These are phyloP conservation scores for Hymenoscyphus fructigenus DNA, from an alignment of 2,329 filamentous ascomycete genomes.

Conservation along the genomic window DNA sequence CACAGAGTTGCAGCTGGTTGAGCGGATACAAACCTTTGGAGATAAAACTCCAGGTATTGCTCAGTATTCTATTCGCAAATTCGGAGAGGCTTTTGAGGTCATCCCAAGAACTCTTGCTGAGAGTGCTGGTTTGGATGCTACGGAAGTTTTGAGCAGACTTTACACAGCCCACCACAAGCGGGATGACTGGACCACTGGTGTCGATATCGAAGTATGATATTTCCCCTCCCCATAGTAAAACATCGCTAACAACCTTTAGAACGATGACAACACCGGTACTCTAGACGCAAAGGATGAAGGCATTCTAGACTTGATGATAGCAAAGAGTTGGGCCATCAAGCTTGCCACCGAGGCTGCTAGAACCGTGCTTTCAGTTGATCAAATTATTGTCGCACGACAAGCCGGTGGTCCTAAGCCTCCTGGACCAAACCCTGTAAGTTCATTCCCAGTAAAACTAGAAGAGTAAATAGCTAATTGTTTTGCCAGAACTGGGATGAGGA, in stretches of 20 bases:
- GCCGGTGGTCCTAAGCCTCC: conserved; percentile 97
- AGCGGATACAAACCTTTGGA: conserved; percentile 84
- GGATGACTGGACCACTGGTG: conserved; percentile 85
- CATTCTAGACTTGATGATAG: conserved; percentile 87
- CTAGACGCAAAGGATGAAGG: conserved; percentile 84
- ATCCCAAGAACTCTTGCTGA: conserved; percentile 92
- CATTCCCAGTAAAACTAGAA: background rate
- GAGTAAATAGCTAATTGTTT: conserved; percentile 17
- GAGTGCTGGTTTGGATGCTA: conserved; percentile 92
- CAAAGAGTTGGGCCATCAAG: conserved; percentile 96
- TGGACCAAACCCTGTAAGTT: conserved; percentile 71
- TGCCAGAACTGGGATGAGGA: conserved; percentile 39
- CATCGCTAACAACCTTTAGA: conserved; percentile 44
- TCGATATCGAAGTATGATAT: conserved; percentile 75
- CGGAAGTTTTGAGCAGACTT: conserved; percentile 88
- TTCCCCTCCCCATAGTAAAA: background rate
- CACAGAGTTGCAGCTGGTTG: conserved; percentile 89
- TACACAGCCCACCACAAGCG: conserved; percentile 92
- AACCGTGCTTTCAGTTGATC: conserved; percentile 93
- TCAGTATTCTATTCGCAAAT: conserved; percentile 98
- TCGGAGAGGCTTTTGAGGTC: conserved; percentile 95
- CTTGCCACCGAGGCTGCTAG: conserved; percentile 91
- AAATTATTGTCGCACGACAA: conserved; percentile 97
- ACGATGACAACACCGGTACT: conserved; percentile 75
- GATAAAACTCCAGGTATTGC: conserved; percentile 91